Percentiles rank a stretch among this genome's conserved stretches.
Conservation (phyloP, 2,329 filamentous ascomycete species). For the Aspergillus fructus region DNA sequence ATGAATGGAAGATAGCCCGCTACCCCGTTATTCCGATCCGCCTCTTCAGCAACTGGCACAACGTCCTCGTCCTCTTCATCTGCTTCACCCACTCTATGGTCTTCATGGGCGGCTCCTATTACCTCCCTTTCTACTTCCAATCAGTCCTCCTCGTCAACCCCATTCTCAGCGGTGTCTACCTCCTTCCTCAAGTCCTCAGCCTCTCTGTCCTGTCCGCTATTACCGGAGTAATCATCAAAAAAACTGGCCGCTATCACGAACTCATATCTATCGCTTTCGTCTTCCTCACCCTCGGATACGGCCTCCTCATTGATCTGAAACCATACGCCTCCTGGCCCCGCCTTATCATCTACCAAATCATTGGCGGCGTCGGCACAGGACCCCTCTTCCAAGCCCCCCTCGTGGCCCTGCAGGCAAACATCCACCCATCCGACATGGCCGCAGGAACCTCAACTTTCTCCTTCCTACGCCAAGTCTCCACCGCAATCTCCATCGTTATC, state of each 20-base stretch:
- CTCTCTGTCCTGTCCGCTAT: constrained; percentile 63
- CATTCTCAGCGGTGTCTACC: constrained; percentile 70
- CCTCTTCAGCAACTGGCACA: constrained; percentile 67
- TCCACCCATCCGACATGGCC: constrained; percentile 60
- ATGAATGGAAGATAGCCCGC: constrained; percentile 70
- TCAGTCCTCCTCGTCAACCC: constrained; percentile 67
- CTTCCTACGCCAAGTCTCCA: constrained; percentile 60
- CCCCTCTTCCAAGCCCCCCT: constrained; percentile 64
- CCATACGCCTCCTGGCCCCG: constrained; percentile 53
- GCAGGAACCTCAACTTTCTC: constrained; percentile 62
- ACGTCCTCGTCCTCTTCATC: constrained; percentile 63
- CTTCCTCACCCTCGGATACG: constrained; percentile 64
- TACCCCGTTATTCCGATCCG: constrained; percentile 76
- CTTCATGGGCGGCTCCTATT: constrained; percentile 78
- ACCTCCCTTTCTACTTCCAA: constrained; percentile 83
- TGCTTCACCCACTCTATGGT: constrained; percentile 73
- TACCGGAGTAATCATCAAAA: constrained; percentile 70
- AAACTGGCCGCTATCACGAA: constrained; percentile 65
- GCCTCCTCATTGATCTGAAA: constrained; percentile 61
- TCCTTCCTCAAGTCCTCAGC: constrained; percentile 68
- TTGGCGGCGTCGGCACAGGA: constrained; percentile 61
- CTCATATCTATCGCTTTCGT: constrained; percentile 60
- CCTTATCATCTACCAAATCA: constrained; percentile 56
- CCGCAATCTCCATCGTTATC: constrained; percentile 58
- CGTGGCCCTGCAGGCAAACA: constrained; percentile 63